phyloP scores from a whole-genome alignment of 177 flowering plant genomes.

The Vitis hybrid region DNA sequence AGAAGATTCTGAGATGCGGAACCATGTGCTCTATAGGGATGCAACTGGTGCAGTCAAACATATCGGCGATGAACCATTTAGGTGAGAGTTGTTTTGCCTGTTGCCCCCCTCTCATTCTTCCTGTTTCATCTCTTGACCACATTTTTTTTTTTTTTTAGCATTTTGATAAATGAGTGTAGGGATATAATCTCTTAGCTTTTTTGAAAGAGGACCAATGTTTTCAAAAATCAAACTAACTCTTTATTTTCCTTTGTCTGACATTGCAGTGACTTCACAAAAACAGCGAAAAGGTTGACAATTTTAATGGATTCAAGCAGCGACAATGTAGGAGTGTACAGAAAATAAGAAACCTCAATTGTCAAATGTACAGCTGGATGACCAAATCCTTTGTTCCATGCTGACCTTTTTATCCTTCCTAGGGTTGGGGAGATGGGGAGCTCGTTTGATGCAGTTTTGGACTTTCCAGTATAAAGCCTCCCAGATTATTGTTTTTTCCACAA shows the following conservation, averaged over 20 bases:
- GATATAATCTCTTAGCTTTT: too few species aligned
- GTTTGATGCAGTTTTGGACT: constrained; percentile 7
- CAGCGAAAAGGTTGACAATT: constrained; percentile 43
- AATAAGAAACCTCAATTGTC: constrained; percentile 7
- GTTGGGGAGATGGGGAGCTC: constrained; percentile 1
- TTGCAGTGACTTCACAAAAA: constrained; percentile 47
- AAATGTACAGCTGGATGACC: constrained; percentile 40
- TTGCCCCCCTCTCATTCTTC: not conserved
- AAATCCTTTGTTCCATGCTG: constrained; percentile 15
- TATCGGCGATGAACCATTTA: constrained; percentile 53
- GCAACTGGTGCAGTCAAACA: constrained; percentile 32
- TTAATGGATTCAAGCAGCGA: constrained; percentile 41
- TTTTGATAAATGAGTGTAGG: too few species aligned
- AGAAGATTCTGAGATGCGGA: constrained; percentile 29
- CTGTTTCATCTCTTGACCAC: not conserved
- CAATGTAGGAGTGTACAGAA: constrained; percentile 30
- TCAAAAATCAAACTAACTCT: not conserved
- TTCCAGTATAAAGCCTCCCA: not conserved
- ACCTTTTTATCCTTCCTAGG: constrained; percentile 10
- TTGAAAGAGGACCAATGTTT: too few species aligned
- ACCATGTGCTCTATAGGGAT: constrained; percentile 36
- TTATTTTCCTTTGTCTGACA: constrained; percentile 4
- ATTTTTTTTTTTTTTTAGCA: too few species aligned
- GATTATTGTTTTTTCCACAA: constrained; percentile 4
- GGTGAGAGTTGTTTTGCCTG: constrained; percentile 20